Evolutionary conservation across 2,329 filamentous ascomycete species (phyloP), one percentile per base, ranked within the genome.

Genomic region (Monosporascus sp.): DNA sequence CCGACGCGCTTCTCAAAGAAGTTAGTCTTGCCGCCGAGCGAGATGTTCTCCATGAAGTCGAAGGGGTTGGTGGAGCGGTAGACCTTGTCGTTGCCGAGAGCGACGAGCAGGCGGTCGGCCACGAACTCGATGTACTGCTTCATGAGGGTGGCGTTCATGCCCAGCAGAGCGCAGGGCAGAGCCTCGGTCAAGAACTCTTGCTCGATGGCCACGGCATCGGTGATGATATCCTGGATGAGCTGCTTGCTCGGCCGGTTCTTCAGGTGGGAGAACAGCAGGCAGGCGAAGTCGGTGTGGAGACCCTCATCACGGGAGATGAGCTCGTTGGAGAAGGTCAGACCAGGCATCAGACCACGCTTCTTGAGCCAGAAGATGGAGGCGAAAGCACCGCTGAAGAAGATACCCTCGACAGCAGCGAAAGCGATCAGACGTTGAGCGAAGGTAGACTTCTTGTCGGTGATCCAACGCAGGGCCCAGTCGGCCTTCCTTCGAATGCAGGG

Each of bases 1-100:
- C 88, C 94, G 53, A 99, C 94, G 65, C 94, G 90, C 89, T 99
- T 99, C 88, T 99, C 94, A 72, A 99, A 99, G 84, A 99, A 99
- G 85, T 99, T 99, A 72, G 94, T 99, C 89, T 99, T 99, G 75
- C 94, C 94, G 50, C 91, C 90, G 11, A 99, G 83, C 22, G 94
- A 97, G 74, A 99, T 99, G 77, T 96, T 97, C 83, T 99, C 94
- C 94, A 99, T 99, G 75, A 99, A 99, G 81, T 99, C 94, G 72
- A 99, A 99, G 70, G 94, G 94, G 79, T 99, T 99, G 72, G 86
- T 83, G 25, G 88, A 80, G 70, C 94, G 89, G 84, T 96, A 99
- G 66, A 89, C 81, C 82, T 97, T 97, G 65, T 89, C 83, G 74
- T 97, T 97, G 67, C 94, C 94, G 47, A 99, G 88, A 34, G 94